phyloP scores from a whole-genome alignment of 2,329 filamentous ascomycete species.

The Calcarisporium arbuscula region DNA sequence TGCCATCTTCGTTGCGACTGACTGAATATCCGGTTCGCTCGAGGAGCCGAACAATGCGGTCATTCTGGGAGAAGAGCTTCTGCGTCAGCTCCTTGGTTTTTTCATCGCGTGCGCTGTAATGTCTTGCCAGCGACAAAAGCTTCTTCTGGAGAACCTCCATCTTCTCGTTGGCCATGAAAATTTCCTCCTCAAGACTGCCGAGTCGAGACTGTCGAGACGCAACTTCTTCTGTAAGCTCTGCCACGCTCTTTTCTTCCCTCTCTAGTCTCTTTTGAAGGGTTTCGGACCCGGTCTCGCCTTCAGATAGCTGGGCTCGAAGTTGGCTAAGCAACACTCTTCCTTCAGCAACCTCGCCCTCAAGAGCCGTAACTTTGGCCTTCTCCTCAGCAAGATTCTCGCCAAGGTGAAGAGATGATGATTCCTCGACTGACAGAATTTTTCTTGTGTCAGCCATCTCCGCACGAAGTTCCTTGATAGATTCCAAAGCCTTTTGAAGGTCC shows the following conservation, averaged over 20 bases:
- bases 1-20: conserved; percentile 62
- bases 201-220: conserved; percentile 70
- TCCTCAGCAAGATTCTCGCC: conserved; percentile 48
- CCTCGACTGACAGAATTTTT: conserved; percentile 45
- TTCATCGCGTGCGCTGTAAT: conserved; percentile 63
- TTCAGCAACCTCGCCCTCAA: conserved; percentile 54
- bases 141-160: conserved; percentile 47
- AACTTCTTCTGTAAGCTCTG: conserved; percentile 61
- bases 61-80: conserved; percentile 74
- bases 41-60: conserved; percentile 74
- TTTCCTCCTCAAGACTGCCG: conserved; percentile 69
- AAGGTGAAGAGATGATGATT: conserved; percentile 44
- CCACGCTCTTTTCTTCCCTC: conserved; percentile 68
- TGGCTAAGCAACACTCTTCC: conserved; percentile 63
- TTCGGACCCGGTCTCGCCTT: conserved; percentile 80
- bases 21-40: conserved; percentile 84
- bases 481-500: conserved; percentile 56
- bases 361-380: conserved; percentile 44
- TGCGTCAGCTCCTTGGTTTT: conserved; percentile 80
- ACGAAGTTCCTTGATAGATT: conserved; percentile 48
- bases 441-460: conserved; percentile 49
- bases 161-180: conserved; percentile 62
- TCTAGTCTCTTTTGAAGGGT: conserved; percentile 67
- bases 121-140: conserved; percentile 43
- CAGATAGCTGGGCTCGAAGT: conserved; percentile 65